phyloP scores from a whole-genome alignment of 805 yeast species.

The Wickerhamomyces xylosicus region DNA sequence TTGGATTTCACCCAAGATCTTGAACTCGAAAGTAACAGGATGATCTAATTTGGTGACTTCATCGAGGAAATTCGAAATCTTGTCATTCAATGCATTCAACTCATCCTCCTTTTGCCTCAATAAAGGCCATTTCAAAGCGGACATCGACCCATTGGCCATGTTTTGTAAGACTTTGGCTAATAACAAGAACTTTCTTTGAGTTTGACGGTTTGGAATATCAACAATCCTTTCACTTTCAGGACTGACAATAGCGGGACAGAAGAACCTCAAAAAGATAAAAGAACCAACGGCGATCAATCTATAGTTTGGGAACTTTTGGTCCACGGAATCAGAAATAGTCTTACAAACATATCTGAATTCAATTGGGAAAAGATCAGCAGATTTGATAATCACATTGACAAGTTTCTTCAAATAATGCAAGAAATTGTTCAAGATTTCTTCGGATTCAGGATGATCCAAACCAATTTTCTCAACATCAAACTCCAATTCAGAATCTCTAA shows the following conservation, averaged over 20 bases:
- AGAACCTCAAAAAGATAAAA: conserved; percentile 67
- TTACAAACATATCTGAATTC: conserved; percentile 66
- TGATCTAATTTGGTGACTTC: conserved; percentile 21
- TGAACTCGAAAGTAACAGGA: conserved; percentile 14
- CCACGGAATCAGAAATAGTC: conserved; percentile 47
- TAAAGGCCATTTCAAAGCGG: conserved; percentile 54
- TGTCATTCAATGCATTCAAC: conserved; percentile 26
- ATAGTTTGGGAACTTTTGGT: conserved; percentile 55
- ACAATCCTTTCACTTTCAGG: conserved; percentile 49
- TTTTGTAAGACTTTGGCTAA: conserved; percentile 79
- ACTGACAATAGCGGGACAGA: conserved; percentile 84
- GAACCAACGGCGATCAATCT: conserved; percentile 73
- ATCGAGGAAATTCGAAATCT: conserved; percentile 31
- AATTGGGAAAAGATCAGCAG: conserved; percentile 51
- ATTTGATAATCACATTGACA: conserved; percentile 47
- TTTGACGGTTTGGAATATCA: conserved; percentile 27
- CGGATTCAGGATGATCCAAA: conserved; percentile 27
- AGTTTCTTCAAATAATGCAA: conserved; percentile 44
- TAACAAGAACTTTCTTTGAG: conserved; percentile 61
- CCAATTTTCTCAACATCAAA: conserved; percentile 56
- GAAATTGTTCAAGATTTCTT: conserved; percentile 34
- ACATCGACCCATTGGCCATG: conserved; percentile 73
- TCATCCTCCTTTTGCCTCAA: conserved; percentile 32
- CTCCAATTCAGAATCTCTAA: conserved; percentile 37
- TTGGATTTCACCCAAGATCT: conserved; percentile 12